phyloP scores from a whole-genome alignment of 306 rosid species.

The Cucumis cinereus region DNA sequence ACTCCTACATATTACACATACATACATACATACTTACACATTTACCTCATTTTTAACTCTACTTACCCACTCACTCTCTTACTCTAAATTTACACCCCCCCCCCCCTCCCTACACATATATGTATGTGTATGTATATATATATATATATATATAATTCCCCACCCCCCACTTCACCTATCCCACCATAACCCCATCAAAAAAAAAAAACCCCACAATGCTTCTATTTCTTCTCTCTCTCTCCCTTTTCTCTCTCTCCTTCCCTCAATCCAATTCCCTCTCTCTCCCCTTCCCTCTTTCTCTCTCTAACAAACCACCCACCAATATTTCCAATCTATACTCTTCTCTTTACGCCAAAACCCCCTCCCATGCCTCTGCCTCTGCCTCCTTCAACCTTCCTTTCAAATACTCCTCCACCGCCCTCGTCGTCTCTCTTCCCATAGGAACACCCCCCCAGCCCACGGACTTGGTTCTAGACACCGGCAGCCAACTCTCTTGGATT shows the following conservation, averaged over 20 bases:
- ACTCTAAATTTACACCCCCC: too few species aligned
- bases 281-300: not conserved
- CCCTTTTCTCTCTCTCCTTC: slow-evolving; percentile 16
- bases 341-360: not conserved
- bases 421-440: slow-evolving; percentile 54
- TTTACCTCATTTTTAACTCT: too few species aligned
- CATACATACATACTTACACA: too few species aligned
- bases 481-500: slow-evolving; percentile 86
- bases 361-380: slow-evolving; percentile 12
- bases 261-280: not conserved
- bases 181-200: not conserved
- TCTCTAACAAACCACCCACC: not conserved
- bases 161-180: not conserved
- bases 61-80: too few species aligned
- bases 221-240: slow-evolving; percentile 33
- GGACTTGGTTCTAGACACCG: slow-evolving; percentile 75
- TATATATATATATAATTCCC: not conserved
- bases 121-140: not conserved
- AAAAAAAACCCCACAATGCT: slow-evolving; percentile 13
- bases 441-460: slow-evolving; percentile 84
- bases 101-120: not conserved
- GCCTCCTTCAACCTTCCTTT: slow-evolving; percentile 35
- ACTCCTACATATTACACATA: too few species aligned
- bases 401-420: slow-evolving; percentile 59
- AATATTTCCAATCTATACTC: not conserved